A percentile compares a stretch with the other conserved stretches of the same genome.
These are phyloP conservation scores for Retiboletus flavoniger DNA, from an alignment of 1,284 basidiomycete species.

Conservation along the genomic window DNA sequence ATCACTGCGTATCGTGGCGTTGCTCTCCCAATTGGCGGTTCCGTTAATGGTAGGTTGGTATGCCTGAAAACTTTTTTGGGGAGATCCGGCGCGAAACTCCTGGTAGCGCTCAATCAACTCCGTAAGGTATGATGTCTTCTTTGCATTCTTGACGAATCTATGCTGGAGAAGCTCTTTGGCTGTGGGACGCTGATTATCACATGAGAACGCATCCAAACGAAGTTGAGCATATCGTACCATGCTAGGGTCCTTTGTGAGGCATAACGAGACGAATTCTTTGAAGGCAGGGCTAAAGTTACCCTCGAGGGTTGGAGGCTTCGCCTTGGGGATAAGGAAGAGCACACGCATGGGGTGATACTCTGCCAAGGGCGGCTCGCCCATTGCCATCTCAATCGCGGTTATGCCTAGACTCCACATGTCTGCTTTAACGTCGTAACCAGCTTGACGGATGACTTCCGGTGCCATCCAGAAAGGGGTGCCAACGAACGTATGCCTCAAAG, in stretches of 20 bases:
- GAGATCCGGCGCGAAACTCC: constrained; percentile 61
- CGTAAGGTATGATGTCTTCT: constrained; percentile 77
- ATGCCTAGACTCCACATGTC: constrained; percentile 98
- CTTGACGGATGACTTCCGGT: constrained; percentile 94
- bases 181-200: constrained; percentile 67
- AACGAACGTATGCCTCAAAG: constrained; percentile 90
- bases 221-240: constrained; percentile 47
- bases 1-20: constrained; percentile 77
- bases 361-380: constrained; percentile 89
- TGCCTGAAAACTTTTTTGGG: constrained; percentile 51
- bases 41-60: constrained; percentile 58
- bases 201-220: constrained; percentile 18
- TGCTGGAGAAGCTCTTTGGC: constrained; percentile 92
- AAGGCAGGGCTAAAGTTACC: constrained; percentile 82
- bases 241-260: constrained; percentile 90
- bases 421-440: constrained; percentile 94
- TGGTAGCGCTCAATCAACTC: constrained; percentile 86
- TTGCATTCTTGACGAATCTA: constrained; percentile 84
- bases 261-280: constrained; percentile 89
- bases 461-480: constrained; percentile 99
- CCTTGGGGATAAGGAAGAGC: constrained; percentile 93
- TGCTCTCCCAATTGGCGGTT: constrained; percentile 61
- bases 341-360: constrained; percentile 97
- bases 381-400: constrained; percentile 94
- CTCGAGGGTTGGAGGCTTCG: constrained; percentile 90